These are phyloP conservation scores for Hyaloscypha variabilis DNA, from an alignment of 495 filamentous ascomycete species.

Conservation along the genomic window DNA sequence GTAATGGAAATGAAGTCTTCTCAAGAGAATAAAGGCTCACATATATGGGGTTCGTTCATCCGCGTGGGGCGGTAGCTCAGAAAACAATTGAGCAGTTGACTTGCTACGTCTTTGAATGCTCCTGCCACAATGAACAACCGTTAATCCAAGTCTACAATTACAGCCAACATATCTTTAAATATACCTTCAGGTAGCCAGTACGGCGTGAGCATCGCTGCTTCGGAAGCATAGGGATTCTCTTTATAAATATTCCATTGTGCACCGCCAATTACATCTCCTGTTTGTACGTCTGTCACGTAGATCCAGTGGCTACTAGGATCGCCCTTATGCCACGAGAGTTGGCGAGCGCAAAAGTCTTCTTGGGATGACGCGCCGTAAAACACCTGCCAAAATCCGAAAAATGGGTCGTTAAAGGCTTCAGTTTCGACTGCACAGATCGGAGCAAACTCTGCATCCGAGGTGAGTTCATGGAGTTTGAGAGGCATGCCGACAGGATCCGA, in stretches of 20 bases:
- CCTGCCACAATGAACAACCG: slow-evolving; percentile 17
- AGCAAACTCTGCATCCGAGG: slow-evolving; percentile 31
- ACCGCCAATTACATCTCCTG: slow-evolving; percentile 35
- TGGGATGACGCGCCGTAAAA: slow-evolving; percentile 29
- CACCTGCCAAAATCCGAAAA: slow-evolving; percentile 32
- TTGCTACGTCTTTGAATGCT: slow-evolving; percentile 33
- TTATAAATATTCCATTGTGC: slow-evolving; percentile 40
- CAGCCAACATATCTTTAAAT: slow-evolving; percentile 9
- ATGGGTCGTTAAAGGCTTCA: slow-evolving; percentile 30
- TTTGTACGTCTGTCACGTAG: slow-evolving; percentile 41
- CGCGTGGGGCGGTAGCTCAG: slow-evolving; percentile 34
- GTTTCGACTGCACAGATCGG: slow-evolving; percentile 16
- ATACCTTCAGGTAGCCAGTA: slow-evolving; percentile 44
- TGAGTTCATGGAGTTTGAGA: slow-evolving; percentile 33
- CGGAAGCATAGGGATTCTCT: slow-evolving; percentile 31
- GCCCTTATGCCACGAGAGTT: slow-evolving; percentile 27
- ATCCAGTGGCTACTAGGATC: slow-evolving; percentile 35
- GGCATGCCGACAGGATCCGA: slow-evolving; percentile 26
- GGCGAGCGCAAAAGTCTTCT: slow-evolving; percentile 30
- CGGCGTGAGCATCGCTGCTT: slow-evolving; percentile 21
- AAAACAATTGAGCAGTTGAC: slow-evolving; percentile 34
- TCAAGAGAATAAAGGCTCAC: slow-evolving; percentile 30
- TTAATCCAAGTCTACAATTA: slow-evolving; percentile 2
- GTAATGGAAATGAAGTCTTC: slow-evolving; percentile 5
- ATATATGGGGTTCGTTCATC: slow-evolving; percentile 39